Base-by-base conservation (phyloP, 2,329 filamentous ascomycete genomes). In the Botrytis squamosa region DNA sequence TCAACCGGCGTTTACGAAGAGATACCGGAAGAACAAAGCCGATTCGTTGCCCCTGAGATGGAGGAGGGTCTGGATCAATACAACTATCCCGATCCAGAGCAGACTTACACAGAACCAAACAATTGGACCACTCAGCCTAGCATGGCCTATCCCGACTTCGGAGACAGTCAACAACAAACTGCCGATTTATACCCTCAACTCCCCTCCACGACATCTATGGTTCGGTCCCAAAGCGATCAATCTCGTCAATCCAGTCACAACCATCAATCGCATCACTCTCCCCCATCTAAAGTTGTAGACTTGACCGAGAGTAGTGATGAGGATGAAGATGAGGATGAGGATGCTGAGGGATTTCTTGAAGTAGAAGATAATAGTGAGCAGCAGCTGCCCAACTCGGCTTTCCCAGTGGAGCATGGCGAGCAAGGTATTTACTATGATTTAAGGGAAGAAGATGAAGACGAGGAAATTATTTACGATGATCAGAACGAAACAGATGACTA, bases 241-340 rank as follows among this genome's bases (percentile, higher is more conserved):
- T 80, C 78, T 36, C 71, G 73, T 57, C 66, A 42, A 55, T 68
- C 46, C 12, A 20, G 22, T 14, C 63, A 65, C 18, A 44, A 40
- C 12, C 22, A n/a, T n/a, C 33, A 68, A 20, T 42, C 62, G 3
- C 38, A 42, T 9, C 62, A 42, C 18, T 64, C 62, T 64, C 62
- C 49, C 42, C 76, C 76, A 60, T 80, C 80, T 40, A 70, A 72
- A 59, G 68, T 75, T 60, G 74, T 80, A 36, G 77, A 80, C 70
- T 73, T 80, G 40, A 79, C 76, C 7, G 80, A 80, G 65, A 76
- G 74, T 63, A 75, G 73, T 67, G 73, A 76, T 18, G 76, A 76
- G n/a, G 73, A 76, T 16, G 76, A 76, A 14, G 73, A 76, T 16
- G 76, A 75, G 29, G 73, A 76, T 29, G 70, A 74, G 40, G 71